Percentiles rank a stretch among this genome's conserved stretches.
Evolutionary conservation across 345 rosid species (phyloP).

Genomic region (Populus simonii): DNA sequence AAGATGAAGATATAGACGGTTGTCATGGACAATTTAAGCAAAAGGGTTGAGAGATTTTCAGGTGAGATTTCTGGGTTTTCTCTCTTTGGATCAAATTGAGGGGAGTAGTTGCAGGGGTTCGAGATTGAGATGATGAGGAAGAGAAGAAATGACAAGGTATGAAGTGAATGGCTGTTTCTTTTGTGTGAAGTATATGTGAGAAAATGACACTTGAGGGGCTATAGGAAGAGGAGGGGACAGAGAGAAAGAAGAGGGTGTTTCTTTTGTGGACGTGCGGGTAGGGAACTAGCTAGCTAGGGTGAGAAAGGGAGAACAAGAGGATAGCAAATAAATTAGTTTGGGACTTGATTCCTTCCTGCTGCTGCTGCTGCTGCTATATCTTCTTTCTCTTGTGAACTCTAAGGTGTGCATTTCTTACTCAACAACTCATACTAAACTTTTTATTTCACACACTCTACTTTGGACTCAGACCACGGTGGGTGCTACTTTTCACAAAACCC

Average conservation of each 20-base stretch:
- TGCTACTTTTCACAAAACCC: constrained; percentile 1
- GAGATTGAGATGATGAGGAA: constrained; percentile 46
- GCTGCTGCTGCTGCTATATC: neutral
- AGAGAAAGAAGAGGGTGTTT: constrained; percentile 22
- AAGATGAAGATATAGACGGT: neutral
- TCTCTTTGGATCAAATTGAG: constrained; percentile 22
- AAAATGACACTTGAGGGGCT: constrained; percentile 69
- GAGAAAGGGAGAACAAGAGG: constrained; percentile 26
- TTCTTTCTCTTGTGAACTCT: constrained; percentile 5
- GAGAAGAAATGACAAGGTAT: constrained; percentile 52
- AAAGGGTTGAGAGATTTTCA: constrained; percentile 16
- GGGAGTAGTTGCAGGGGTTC: constrained; percentile 50
- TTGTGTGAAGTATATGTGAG: constrained; percentile 77
- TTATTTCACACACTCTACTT: constrained; percentile 15
- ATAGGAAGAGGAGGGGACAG: constrained; percentile 14
- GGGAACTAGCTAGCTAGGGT: constrained; percentile 27
- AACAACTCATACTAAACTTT: constrained; percentile 42
- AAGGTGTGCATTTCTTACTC: constrained; percentile 35
- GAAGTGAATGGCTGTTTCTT: constrained; percentile 63
- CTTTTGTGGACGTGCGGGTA: constrained; percentile 68
- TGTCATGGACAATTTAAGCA: constrained; percentile 25
- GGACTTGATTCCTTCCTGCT: constrained; percentile 28
- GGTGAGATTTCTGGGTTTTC: constrained; percentile 16
- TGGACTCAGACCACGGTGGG: neutral
- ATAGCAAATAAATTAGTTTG: constrained; percentile 16